These are phyloP conservation scores for Sodiomyces alkalinus DNA, from an alignment of 2,329 filamentous ascomycete genomes.

Conservation along the genomic window DNA sequence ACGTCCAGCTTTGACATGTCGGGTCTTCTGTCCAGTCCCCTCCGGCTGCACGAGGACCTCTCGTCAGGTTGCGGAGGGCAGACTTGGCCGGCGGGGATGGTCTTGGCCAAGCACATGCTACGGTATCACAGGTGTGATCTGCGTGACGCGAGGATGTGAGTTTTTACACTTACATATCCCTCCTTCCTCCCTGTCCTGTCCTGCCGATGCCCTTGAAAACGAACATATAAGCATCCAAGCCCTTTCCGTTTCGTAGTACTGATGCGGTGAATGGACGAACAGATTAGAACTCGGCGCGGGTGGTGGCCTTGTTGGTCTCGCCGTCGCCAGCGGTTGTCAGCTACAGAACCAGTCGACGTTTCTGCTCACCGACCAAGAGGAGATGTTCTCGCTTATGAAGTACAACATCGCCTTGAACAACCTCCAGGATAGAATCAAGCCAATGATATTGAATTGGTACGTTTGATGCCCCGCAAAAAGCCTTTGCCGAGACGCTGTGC, in stretches of 20 bases:
- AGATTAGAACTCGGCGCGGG: slow-evolving; percentile 89
- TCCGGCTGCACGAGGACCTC: slow-evolving; percentile 74
- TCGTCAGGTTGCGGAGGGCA: slow-evolving; percentile 82
- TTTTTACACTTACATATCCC: slow-evolving; percentile 11
- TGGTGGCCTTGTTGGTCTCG: slow-evolving; percentile 68
- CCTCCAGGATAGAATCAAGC: slow-evolving; percentile 45
- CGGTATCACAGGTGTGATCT: slow-evolving; percentile 52
- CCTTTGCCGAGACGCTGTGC: too few species aligned
- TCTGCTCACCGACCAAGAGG: slow-evolving; percentile 71
- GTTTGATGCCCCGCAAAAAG: too few species aligned
- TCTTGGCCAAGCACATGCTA: slow-evolving; percentile 75
- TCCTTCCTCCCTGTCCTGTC: background rate
- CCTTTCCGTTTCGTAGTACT: too few species aligned
- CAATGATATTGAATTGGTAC: slow-evolving; percentile 69
- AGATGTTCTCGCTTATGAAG: slow-evolving; percentile 76
- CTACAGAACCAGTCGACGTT: slow-evolving; percentile 35
- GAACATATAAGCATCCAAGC: too few species aligned
- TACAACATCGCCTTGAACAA: slow-evolving; percentile 75
- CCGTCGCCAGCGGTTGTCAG: slow-evolving; percentile 33
- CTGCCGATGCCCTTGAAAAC: too few species aligned
- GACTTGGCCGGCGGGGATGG: slow-evolving; percentile 87
- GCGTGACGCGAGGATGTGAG: slow-evolving; percentile 56
- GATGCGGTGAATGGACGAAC: too few species aligned
- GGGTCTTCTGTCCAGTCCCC: slow-evolving; percentile 52
- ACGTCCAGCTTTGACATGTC: slow-evolving; percentile 49